Base-by-base conservation (phyloP, 768 basidiomycete species). In the Trametopsis cervina region DNA sequence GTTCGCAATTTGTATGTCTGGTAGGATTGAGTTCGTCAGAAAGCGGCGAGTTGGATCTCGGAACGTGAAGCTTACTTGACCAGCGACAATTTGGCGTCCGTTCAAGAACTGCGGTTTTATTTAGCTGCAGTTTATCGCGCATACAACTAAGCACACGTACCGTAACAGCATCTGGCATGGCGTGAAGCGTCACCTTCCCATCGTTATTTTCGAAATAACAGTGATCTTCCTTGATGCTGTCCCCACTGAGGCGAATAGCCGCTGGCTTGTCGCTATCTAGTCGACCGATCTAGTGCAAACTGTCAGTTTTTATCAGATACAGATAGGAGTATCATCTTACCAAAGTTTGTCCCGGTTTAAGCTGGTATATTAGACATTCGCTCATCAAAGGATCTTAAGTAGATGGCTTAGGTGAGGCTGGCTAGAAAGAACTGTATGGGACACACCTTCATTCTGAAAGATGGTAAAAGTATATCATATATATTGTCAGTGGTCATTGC, bases 301-400 rank as follows among this genome's bases (percentile, higher is more conserved):
- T 17, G 40, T 11, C 29, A 42, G 41, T 23, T 4, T 26, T 12
- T 18, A 44, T 33, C n/a, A 44, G 29, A 21, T 20, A 25, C 24
- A 44, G 45, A 23, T 54, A 38, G 38, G 50, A 55, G 37, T 50
- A 27, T 26, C 15, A 48, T 12, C 17, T 37, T 38, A 81, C 89
- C 59, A 85, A 74, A 3, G 90, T 92, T 57, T 74, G 77, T 15
- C 93, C 93, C 6, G 72, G 78, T 63, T 95, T 95, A 58, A 97
- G 75, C 62, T 95, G 93, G 63, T 98, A 89, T 57, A 90, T 85
- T 59, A 92, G 69, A 68, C 90, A 94, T 70, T 96, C 93, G 62
- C 89, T 91, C 92, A 96, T 96, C 43, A 96, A 75, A 42, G 93
- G 94, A 71, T 96, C 92, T 89, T 44, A 23, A n/a, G n/a, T n/a